These are phyloP conservation scores for Pichia kluyveri DNA, from an alignment of 805 yeast genomes.

Conservation along the genomic window DNA sequence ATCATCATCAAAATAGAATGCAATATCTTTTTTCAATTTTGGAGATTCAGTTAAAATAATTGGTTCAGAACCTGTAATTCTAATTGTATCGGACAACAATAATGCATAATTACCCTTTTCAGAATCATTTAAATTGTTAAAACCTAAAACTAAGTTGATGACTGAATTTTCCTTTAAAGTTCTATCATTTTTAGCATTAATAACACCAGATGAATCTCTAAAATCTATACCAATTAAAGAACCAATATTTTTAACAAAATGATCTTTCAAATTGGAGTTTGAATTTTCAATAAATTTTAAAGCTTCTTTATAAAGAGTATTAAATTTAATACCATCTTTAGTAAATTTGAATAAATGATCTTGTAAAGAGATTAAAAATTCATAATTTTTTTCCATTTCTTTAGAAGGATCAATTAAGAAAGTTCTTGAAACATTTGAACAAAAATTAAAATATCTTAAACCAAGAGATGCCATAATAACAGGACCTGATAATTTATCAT, in stretches of 20 bases:
- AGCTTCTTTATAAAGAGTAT: constrained; percentile 57
- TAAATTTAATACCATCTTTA: constrained; percentile 62
- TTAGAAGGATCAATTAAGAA: constrained; percentile 83
- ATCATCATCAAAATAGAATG: constrained; percentile 69
- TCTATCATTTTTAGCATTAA: constrained; percentile 67
- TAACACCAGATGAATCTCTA: constrained; percentile 66
- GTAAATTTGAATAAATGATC: constrained; percentile 48
- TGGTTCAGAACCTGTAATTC: constrained; percentile 55
- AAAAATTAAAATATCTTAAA: constrained; percentile 77
- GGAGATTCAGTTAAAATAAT: constrained; percentile 64
- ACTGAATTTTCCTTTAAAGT: constrained; percentile 63
- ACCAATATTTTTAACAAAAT: constrained; percentile 75
- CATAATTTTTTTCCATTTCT: constrained; percentile 72
- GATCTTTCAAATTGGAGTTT: constrained; percentile 53
- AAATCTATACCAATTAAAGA: constrained; percentile 86
- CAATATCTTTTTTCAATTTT: constrained; percentile 62
- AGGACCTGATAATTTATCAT: constrained; percentile 59
- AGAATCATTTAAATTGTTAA: constrained; percentile 47
- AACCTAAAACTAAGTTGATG: constrained; percentile 69
- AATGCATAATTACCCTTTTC: constrained; percentile 59
- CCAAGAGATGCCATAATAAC: constrained; percentile 81
- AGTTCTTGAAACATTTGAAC: constrained; percentile 82
- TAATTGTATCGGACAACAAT: constrained; percentile 72
- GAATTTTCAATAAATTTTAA: constrained; percentile 49
- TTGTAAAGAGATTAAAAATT: constrained; percentile 64